Base-by-base conservation (phyloP, 2,329 filamentous ascomycete species). In the Pyricularia sp. region DNA sequence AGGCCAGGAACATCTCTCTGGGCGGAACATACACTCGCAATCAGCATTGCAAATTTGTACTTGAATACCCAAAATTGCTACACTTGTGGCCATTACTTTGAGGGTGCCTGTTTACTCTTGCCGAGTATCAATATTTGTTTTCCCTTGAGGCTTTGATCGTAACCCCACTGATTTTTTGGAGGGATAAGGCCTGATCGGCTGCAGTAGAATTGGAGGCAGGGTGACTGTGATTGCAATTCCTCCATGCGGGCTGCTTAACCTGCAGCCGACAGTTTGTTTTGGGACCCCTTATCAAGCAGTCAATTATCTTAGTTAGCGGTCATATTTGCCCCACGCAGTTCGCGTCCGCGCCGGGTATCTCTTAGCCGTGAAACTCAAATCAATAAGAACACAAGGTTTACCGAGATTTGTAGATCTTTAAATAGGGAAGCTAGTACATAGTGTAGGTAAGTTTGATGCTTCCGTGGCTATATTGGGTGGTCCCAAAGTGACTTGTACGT, bases 1-100 rank as follows among this genome's bases (percentile, higher is more conserved):
- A 63, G 25, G 59, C 17, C 26, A n/a, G 25, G 26, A 63, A 30
- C 25, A 26, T 28, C 59, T 63, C 26, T 63, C 25, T 28, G 26
- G 59, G 25, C 25, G 59, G 59, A 63, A 63, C 23, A 63, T 63
- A 63, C 28, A 63, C 26, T 63, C 14, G 59, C 59, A 63, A 63
- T 63, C 59, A 63, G 59, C 59, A 63, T 63, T 63, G 59, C 59
- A 63, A 26, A 11, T 20, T 63, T 63, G 59, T 63, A 61, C 58
- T 61, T 61, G 58, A 61, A 61, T 61, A 61, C 58, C 58, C 58
- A 55, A 61, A 61, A 61, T 61, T 28, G 58, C 58, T 61, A 61
- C 58, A 61, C 6, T n/a, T 28, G 58, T 61, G 58, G 58, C 58
- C 28, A 9, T 26, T 61, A 55, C 42, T 20, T 55, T 55, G 42